A percentile compares a stretch with the other conserved stretches of the same genome.
Evolutionary conservation across 306 rosid genomes (phyloP).

Genomic region (Cicer bijugum): DNA sequence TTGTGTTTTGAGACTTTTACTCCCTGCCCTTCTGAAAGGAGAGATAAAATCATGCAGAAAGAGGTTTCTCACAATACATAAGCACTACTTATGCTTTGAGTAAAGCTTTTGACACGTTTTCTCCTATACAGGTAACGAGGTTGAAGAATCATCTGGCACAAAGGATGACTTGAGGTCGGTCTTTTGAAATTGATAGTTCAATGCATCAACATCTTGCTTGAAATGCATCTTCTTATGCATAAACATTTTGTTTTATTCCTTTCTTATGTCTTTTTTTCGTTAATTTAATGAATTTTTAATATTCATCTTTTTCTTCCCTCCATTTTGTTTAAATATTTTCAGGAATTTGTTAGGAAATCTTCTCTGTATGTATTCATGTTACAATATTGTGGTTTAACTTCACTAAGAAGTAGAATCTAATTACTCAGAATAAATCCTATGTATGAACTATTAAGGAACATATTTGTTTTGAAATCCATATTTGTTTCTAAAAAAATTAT

Average conservation of each 20-base stretch:
- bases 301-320: not conserved
- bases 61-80: conserved; percentile 4
- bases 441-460: conserved; percentile 4
- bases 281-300: not conserved
- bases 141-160: conserved; percentile 54
- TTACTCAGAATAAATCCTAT: not conserved
- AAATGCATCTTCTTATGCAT: conserved; percentile 11
- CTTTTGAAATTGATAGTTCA: conserved; percentile 26
- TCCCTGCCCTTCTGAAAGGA: too few relatives aligned
- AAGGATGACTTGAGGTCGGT: conserved; percentile 60
- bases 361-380: not conserved
- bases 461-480: conserved; percentile 11
- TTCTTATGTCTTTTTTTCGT: not conserved
- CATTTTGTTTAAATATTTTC: conserved; percentile 5
- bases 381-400: conserved; percentile 25
- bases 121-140: conserved; percentile 56
- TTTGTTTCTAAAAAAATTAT: not conserved
- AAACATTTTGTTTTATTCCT: not conserved
- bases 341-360: conserved; percentile 5
- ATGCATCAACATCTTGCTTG: conserved; percentile 12
- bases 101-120: conserved; percentile 38
- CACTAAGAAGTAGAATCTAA: conserved; percentile 23
- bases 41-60: not conserved
- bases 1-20: too few relatives aligned
- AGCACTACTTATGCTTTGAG: conserved; percentile 9